Conservation (phyloP, 1,139 yeast genomes). For the Yamadazyma diddensiae region DNA sequence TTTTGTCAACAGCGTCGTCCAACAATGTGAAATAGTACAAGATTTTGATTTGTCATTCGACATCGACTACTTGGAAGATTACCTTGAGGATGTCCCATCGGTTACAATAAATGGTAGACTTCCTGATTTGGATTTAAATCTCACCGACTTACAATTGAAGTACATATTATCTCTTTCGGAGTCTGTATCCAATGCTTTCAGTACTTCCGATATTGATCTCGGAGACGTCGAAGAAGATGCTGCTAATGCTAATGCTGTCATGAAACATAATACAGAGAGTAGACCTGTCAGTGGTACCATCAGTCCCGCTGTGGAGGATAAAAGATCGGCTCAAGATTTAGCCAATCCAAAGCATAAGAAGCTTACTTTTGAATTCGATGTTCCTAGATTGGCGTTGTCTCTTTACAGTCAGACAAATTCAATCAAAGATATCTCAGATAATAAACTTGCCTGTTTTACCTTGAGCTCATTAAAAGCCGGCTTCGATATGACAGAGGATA, state of each 20-base stretch:
- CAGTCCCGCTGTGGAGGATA: neutral
- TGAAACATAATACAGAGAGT: slow-evolving; percentile 20
- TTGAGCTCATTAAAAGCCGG: slow-evolving; percentile 56
- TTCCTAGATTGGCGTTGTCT: slow-evolving; percentile 64
- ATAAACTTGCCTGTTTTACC: slow-evolving; percentile 60
- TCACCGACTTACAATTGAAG: slow-evolving; percentile 76
- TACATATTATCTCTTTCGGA: slow-evolving; percentile 56
- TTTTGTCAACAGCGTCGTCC: slow-evolving; percentile 43
- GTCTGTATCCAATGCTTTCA: slow-evolving; percentile 53
- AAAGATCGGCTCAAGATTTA: neutral
- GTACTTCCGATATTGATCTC: slow-evolving; percentile 33
- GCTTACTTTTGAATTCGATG: slow-evolving; percentile 50
- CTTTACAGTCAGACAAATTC: slow-evolving; percentile 58
- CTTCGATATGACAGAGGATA: slow-evolving; percentile 51
- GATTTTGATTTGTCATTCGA: slow-evolving; percentile 65
- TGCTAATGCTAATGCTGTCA: slow-evolving; percentile 47
- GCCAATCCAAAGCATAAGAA: slow-evolving; percentile 32
- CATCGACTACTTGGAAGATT: slow-evolving; percentile 52
- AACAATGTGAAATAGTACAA: slow-evolving; percentile 64
- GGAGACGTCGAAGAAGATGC: slow-evolving; percentile 68
- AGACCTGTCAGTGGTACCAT: too few species aligned
- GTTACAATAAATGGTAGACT: slow-evolving; percentile 57
- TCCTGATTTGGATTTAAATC: slow-evolving; percentile 61
- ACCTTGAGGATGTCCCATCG: slow-evolving; percentile 42
- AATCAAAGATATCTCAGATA: slow-evolving; percentile 31